phyloP scores from a whole-genome alignment of 1,284 basidiomycete genomes.

The Somion occarium region DNA sequence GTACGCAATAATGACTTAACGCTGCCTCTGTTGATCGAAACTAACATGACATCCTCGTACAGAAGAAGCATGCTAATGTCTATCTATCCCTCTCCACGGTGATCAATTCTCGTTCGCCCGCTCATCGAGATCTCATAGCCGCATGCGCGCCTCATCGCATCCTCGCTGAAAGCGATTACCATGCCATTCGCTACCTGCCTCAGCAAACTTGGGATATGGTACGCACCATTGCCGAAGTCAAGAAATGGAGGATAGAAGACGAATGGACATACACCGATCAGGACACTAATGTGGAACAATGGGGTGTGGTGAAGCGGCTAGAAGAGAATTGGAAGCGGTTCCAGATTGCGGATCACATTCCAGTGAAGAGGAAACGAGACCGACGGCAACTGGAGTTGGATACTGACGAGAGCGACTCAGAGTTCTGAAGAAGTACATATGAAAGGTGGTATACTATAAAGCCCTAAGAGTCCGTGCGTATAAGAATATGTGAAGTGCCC shows the following conservation, averaged over 20 bases:
- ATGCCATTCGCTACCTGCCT: constrained; percentile 47
- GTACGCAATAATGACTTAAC: too few species aligned
- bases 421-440: background rate
- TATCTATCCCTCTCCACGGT: constrained; percentile 77
- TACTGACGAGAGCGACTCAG: constrained; percentile 1
- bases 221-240: constrained; percentile 52
- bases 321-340: constrained; percentile 67
- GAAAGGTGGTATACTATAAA: background rate
- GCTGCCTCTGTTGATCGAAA: background rate
- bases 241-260: constrained; percentile 62
- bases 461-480: background rate
- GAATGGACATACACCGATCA: constrained; percentile 41
- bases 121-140: constrained; percentile 54
- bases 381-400: constrained; percentile 9
- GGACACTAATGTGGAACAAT: constrained; percentile 30
- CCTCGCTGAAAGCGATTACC: constrained; percentile 75
- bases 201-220: constrained; percentile 69
- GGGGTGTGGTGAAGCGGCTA: constrained; percentile 61
- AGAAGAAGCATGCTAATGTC: constrained; percentile 65
- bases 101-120: constrained; percentile 67
- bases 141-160: constrained; percentile 57
- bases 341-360: constrained; percentile 38
- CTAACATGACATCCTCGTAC: constrained; percentile 5
- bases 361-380: constrained; percentile 15
- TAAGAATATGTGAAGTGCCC: background rate